Conservation (phyloP, 2,329 filamentous ascomycete genomes). For the Nectriaceae sp. region DNA sequence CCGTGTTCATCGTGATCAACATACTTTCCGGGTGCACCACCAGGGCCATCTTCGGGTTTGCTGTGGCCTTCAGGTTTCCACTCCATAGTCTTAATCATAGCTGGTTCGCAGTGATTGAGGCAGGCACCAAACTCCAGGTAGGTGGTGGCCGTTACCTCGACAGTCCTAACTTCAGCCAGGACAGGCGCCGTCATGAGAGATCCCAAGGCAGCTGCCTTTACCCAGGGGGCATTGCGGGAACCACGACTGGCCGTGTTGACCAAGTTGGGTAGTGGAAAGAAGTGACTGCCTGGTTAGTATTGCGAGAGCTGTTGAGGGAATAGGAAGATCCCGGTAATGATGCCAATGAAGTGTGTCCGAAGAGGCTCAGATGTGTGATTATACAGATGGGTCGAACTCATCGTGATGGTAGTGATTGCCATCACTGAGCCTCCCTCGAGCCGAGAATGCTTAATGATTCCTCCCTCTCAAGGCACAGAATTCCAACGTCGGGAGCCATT, state of each 20-base stretch:
- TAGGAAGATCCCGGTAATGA: too few species aligned
- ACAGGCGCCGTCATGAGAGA: constrained; percentile 15
- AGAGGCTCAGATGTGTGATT: too few species aligned
- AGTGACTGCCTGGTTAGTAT: neutral
- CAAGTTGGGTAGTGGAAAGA: constrained; percentile 1
- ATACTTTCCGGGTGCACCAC: neutral
- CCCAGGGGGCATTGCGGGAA: constrained; percentile 12
- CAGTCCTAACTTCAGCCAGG: constrained; percentile 7
- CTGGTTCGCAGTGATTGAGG: neutral
- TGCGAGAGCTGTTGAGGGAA: too few species aligned
- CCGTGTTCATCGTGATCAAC: neutral
- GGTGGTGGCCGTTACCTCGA: constrained; percentile 10
- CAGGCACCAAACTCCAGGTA: constrained; percentile 16
- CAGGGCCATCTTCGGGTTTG: neutral
- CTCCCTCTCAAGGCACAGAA: too few species aligned
- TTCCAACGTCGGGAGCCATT: too few species aligned
- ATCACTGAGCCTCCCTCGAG: too few species aligned
- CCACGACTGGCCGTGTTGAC: constrained; percentile 5
- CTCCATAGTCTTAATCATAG: constrained; percentile 1
- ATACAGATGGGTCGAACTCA: too few species aligned
- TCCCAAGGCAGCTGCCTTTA: constrained; percentile 9
- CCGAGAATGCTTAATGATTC: too few species aligned
- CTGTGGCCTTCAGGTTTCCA: neutral
- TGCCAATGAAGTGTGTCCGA: too few species aligned
- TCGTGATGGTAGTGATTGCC: too few species aligned